Evolutionary conservation across 495 filamentous ascomycete genomes (phyloP), one percentile per base, ranked within the genome.

Genomic region (Evansstolkia leycettana): DNA sequence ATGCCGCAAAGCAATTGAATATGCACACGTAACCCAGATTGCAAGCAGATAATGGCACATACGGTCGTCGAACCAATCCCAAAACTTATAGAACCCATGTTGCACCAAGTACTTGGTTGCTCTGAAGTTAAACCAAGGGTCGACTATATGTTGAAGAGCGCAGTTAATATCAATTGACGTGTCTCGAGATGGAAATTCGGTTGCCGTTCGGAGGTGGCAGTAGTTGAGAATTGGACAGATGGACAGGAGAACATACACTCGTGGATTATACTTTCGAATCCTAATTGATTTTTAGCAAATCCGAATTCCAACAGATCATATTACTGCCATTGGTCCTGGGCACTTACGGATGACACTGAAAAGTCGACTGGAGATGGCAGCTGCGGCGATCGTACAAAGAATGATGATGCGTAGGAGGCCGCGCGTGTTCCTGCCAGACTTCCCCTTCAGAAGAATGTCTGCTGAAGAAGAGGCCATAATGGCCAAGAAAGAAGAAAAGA

Each of bases 41-140:
- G 20, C 20, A 23, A 40, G 39, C 7, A 17, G 28, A 25, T 20
- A 20, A 17, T 30, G 30, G 15, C 42, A 60, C 76, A 31, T 72
- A 83, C 90, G 80, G 70, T 99, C 92, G 65, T 99, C 92, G 54
- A 99, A 99, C 92, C 92, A 99, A 62, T 99, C 89, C 92, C 92
- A 99, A 55, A 99, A 99, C 57, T 80, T 84, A 58, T 94, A 92
- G 64, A 99, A 96, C 39, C 92, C 92, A 73, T 99, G 71, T 49
- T 90, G 72, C 36, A 96, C 81, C 32, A 99, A 73, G 48, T 99
- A 95, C 64, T 95, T 95, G 32, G 92, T 96, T 42, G 92, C 92
- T 50, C 92, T 73, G 63, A 99, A 99, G 62, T 99, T 99, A 64
- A 99, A 99, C 92, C 92, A 99, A n/a, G 92, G 92, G 62, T 99